Conservation (phyloP, 2,329 filamentous ascomycete genomes). For the Neoscytalidium dimidiatum region DNA sequence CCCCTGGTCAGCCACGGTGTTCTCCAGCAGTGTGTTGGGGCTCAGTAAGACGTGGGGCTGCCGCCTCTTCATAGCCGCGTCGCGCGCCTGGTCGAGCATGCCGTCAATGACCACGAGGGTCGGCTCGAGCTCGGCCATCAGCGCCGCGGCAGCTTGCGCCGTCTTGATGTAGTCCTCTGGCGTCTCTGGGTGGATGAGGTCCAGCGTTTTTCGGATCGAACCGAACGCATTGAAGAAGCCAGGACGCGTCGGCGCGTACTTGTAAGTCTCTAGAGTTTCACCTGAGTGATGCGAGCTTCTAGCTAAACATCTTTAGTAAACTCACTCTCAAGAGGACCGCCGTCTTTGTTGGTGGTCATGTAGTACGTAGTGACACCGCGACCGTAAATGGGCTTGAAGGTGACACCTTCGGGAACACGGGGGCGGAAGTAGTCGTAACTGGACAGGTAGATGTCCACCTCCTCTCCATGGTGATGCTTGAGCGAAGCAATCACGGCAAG, state of each 20-base stretch:
- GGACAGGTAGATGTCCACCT: not conserved
- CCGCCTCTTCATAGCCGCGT: not conserved
- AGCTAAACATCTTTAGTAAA: too few relatives aligned
- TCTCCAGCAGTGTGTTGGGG: not conserved
- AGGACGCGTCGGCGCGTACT: not conserved
- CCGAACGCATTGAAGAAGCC: not conserved
- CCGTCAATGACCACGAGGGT: not conserved
- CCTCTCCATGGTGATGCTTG: not conserved
- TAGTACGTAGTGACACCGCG: not conserved
- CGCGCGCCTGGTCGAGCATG: not conserved
- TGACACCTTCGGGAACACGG: not conserved
- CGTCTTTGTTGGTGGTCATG: not conserved
- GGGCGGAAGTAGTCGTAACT: not conserved
- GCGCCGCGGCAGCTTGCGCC: not conserved
- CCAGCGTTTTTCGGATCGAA: not conserved
- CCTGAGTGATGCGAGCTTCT: too few relatives aligned
- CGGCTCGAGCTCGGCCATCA: not conserved
- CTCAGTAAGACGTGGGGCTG: not conserved
- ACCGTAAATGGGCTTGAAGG: not conserved
- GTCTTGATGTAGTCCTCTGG: not conserved
- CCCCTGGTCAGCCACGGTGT: not conserved
- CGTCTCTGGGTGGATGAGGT: not conserved
- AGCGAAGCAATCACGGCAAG: not conserved
- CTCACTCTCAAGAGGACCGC: not conserved
- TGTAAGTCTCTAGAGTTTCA: not conserved